Evolutionary conservation across 176 grass and related monocot species (phyloP).

Genomic region (Chrysopogon serrulatus): DNA sequence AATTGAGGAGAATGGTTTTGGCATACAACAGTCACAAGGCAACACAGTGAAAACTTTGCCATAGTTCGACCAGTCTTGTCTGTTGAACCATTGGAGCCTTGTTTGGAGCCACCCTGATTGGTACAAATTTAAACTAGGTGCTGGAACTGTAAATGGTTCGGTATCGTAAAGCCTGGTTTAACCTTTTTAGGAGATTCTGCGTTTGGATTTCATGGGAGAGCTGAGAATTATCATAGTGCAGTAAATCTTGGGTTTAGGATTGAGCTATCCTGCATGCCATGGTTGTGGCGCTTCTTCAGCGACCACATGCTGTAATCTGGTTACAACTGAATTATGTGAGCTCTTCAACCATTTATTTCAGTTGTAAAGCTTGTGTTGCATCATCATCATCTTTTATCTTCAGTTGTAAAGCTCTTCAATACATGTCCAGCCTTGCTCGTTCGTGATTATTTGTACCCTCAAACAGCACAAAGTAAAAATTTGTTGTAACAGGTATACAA

Average conservation of each 20-base stretch:
- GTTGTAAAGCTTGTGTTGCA: not conserved
- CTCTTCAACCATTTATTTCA: not conserved
- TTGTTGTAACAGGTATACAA: too few relatives aligned
- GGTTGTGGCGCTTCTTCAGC: not conserved
- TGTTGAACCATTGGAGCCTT: not conserved
- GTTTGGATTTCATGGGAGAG: not conserved
- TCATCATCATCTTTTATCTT: not conserved
- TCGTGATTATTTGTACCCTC: not conserved
- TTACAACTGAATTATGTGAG: not conserved
- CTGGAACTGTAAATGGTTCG: constrained; percentile 29
- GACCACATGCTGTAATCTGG: not conserved
- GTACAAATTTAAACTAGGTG: not conserved
- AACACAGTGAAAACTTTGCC: not conserved
- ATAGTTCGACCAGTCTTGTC: not conserved
- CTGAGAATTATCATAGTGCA: not conserved
- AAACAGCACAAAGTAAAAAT: not conserved
- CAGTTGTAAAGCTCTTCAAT: not conserved
- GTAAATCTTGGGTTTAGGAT: not conserved
- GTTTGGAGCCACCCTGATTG: not conserved
- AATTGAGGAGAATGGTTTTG: not conserved
- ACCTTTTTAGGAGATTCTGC: not conserved
- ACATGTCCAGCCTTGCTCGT: not conserved
- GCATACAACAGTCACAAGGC: not conserved
- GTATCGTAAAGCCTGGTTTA: not conserved
- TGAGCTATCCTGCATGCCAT: not conserved